These are phyloP conservation scores for Fusarium dimerum DNA, from an alignment of 2,329 filamentous ascomycete genomes.

Conservation along the genomic window DNA sequence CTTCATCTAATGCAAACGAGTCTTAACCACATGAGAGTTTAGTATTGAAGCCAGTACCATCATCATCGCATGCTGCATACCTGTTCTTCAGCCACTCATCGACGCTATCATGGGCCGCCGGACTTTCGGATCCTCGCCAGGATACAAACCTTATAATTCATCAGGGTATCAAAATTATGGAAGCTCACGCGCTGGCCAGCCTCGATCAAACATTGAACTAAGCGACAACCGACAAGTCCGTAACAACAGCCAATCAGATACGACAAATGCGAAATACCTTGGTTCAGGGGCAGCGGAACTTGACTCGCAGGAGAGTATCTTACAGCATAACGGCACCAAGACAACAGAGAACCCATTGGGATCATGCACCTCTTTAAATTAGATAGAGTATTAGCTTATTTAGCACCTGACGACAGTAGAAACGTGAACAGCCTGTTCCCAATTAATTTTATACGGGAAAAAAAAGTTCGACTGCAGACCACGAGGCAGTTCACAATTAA, in stretches of 20 bases:
- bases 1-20: not conserved
- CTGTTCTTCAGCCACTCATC: conserved; percentile 35
- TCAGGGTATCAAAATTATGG: conserved; percentile 12
- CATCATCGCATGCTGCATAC: conserved; percentile 39
- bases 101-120: conserved; percentile 26
- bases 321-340: conserved; percentile 3
- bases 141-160: conserved; percentile 16
- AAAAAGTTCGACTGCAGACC: too few species aligned
- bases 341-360: not conserved
- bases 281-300: conserved; percentile 10
- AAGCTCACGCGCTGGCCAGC: conserved; percentile 6
- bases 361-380: too few species aligned
- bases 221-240: not conserved
- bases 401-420: not conserved
- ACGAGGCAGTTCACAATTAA: too few species aligned
- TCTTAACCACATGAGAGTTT: not conserved
- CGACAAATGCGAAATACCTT: conserved; percentile 4
- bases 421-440: conserved; percentile 1
- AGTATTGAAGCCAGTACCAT: conserved; percentile 37
- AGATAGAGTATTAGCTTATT: too few species aligned
- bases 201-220: conserved; percentile 12
- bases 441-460: conserved; percentile 7
- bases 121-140: conserved; percentile 15
- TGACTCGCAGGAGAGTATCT: conserved; percentile 14
- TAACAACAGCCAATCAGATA: not conserved